phyloP scores from a whole-genome alignment of 352 stramenopile genomes.

The Pythium volutum region DNA sequence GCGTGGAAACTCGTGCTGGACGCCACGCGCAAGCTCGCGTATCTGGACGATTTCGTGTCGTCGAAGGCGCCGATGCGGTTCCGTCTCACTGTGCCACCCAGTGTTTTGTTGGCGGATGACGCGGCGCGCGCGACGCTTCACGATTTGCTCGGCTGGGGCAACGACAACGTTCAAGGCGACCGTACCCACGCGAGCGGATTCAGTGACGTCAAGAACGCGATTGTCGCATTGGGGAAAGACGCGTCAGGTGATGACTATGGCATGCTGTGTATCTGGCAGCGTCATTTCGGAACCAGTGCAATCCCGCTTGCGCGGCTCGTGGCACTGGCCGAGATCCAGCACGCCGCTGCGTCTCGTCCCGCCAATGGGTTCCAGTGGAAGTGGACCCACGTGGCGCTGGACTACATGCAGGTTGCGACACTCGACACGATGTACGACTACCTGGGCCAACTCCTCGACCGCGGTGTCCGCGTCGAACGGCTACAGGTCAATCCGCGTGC shows the following conservation, averaged over 20 bases:
- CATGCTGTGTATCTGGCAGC: neutral
- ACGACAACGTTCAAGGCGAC: too few species aligned
- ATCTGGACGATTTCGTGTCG: neutral
- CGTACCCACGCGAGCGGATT: neutral
- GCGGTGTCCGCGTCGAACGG: neutral
- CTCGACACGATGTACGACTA: neutral
- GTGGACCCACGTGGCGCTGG: neutral
- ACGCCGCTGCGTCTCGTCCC: neutral
- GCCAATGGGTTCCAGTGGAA: too few species aligned
- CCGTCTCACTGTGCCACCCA: neutral
- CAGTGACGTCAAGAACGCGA: neutral
- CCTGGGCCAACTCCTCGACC: neutral
- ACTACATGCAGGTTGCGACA: neutral
- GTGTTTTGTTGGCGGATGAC: neutral
- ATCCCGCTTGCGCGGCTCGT: constrained; percentile 1
- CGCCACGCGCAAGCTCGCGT: neutral
- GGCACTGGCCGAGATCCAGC: neutral
- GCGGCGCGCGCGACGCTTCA: neutral
- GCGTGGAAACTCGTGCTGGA: constrained; percentile 6
- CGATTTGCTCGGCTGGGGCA: neutral
- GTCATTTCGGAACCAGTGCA: neutral
- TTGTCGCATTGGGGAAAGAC: neutral
- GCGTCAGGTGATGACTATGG: neutral
- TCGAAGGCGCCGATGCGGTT: neutral
- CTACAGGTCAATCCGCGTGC: neutral